Conservation (phyloP, 306 rosid genomes). For the Gastrolobium villosum region DNA sequence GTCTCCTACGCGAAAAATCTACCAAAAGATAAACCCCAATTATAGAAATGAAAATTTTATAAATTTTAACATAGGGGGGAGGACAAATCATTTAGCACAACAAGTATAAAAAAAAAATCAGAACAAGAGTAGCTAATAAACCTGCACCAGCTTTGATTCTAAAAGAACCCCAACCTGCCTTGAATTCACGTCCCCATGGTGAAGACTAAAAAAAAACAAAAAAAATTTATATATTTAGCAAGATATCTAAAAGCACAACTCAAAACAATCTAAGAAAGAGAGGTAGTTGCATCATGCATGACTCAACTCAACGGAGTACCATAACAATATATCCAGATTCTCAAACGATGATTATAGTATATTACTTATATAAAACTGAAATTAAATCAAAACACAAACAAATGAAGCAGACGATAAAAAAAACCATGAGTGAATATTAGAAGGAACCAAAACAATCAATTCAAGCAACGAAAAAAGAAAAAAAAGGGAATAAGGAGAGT, state of each 20-base stretch:
- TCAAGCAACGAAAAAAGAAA: not conserved
- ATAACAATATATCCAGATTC: not conserved
- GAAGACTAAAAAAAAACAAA: conserved; percentile 50
- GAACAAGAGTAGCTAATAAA: conserved; percentile 42
- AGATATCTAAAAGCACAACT: not conserved
- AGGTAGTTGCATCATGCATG: not conserved
- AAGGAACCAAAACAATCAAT: not conserved
- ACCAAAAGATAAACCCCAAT: conserved; percentile 34
- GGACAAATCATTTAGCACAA: not conserved
- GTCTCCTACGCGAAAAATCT: conserved; percentile 72
- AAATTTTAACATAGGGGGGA: not conserved
- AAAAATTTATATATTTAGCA: conserved; percentile 24
- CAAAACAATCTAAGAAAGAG: not conserved
- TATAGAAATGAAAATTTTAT: conserved; percentile 12
- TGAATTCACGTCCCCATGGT: conserved; percentile 56
- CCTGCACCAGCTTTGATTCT: conserved; percentile 65
- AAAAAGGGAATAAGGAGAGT: not conserved
- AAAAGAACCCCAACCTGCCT: conserved; percentile 55
- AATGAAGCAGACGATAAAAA: conserved; percentile 37
- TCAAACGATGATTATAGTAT: not conserved
- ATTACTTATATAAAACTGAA: not conserved
- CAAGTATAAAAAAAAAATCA: not conserved
- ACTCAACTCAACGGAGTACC: not conserved
- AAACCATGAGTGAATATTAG: not conserved
- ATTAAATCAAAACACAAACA: not conserved